phyloP scores from a whole-genome alignment of 2,329 filamentous ascomycete species.

The Aspergillus transmontanensis region DNA sequence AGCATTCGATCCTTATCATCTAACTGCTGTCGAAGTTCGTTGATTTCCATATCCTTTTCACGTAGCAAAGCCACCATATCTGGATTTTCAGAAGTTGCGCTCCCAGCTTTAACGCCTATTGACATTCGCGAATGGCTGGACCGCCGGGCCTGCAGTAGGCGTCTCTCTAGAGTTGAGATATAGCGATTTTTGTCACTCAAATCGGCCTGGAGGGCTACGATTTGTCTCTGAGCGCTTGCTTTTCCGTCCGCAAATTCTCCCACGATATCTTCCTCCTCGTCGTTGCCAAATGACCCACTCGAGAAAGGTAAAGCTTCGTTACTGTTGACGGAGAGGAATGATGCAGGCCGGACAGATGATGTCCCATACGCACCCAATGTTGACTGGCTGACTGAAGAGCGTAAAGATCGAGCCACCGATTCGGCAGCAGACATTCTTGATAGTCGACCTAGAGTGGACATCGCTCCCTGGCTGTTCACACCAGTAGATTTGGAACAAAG shows the following conservation, averaged over 20 bases:
- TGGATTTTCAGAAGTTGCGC: constrained; percentile 76
- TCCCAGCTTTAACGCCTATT: constrained; percentile 66
- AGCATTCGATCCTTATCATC: constrained; percentile 97
- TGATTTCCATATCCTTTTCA: constrained; percentile 92
- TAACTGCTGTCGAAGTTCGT: constrained; percentile 81
- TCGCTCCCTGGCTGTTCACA: constrained; percentile 77
- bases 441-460: constrained; percentile 68
- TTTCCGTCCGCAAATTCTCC: constrained; percentile 86
- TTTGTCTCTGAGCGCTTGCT: constrained; percentile 80
- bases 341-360: constrained; percentile 65
- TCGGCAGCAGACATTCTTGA: constrained; percentile 59
- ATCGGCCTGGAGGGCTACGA: constrained; percentile 90
- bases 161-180: constrained; percentile 89
- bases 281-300: constrained; percentile 38
- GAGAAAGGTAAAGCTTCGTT: constrained; percentile 38
- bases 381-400: constrained; percentile 72
- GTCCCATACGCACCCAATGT: constrained; percentile 49
- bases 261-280: constrained; percentile 67
- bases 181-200: constrained; percentile 96
- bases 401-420: constrained; percentile 56
- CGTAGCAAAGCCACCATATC: constrained; percentile 71
- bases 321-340: constrained; percentile 63
- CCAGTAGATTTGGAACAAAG: constrained; percentile 94
- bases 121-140: constrained; percentile 89
- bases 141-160: constrained; percentile 83